Conservation (phyloP, 306 rosid genomes). For the Citrullus mucosospermus region DNA sequence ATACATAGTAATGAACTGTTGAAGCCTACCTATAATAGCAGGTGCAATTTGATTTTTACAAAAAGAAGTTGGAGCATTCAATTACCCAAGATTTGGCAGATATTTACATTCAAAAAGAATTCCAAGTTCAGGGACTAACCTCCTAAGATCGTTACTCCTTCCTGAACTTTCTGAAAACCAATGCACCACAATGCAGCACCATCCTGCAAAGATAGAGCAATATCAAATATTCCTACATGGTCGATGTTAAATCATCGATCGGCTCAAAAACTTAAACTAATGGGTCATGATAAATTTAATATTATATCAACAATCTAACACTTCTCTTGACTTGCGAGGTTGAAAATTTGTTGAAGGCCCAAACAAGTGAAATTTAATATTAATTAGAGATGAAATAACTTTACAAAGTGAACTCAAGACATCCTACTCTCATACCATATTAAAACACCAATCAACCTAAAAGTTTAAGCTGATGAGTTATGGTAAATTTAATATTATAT, state of each 20-base stretch:
- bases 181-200: conserved; percentile 76
- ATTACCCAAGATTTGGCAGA: not conserved
- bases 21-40: not conserved
- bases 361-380: no score
- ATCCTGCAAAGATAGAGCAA: conserved; percentile 27
- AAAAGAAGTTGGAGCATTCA: not conserved
- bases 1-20: not conserved
- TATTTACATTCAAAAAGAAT: not conserved
- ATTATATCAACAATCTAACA: no score
- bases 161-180: conserved; percentile 68
- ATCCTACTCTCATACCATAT: no score
- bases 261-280: no score
- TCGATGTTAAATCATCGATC: not conserved
- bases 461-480: no score
- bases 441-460: no score
- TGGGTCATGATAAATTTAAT: no score
- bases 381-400: no score
- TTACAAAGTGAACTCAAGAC: no score
- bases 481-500: no score
- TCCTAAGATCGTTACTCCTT: conserved; percentile 79
- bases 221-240: not conserved
- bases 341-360: no score
- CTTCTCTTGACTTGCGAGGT: no score
- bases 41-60: not conserved
- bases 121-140: conserved; percentile 30